Base-by-base conservation (phyloP, 441 rosid genomes). In the Euphorbia schlechtendalii region DNA sequence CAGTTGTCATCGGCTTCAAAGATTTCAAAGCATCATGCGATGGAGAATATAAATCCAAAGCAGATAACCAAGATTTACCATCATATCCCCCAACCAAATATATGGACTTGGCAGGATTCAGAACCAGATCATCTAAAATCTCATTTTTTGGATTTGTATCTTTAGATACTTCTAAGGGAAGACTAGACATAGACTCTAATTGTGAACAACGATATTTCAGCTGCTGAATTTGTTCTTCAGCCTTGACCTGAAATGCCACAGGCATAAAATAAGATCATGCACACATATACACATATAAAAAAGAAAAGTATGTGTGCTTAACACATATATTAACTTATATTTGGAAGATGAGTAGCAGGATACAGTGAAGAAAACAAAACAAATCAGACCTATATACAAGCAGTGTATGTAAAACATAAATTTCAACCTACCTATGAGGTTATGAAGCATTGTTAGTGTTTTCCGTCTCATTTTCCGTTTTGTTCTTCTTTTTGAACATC, bases 81-180 rank as follows among this genome's bases (percentile, higher is more conserved):
- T 86, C 81, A 63, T 83, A 74, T 67, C 99, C 96, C 15, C 99
- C 96, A 28, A 88, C 70, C 34, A 95, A 66, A 79, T 83, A 80
- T 71, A 95, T 83, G 54, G 86, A 77, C 71, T 86, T 87, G 1
- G 76, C 61, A 63, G 79, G 77, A 74, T 87, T 92, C 68, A 83
- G 63, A 70, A 71, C 77, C 69, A 69, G 62, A 71, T 81, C 82
- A 57, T 78, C 82, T 63, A 70, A 69, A 38, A 78, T 62, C 24
- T 73, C 73, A 45, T 40, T 68, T 51, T 48, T 22, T 17, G 52
- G 3, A 18, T 48, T 71, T 69, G 61, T 70, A 63, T 64, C 73
- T 56, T n/a, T n/a, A n/a, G n/a, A n/a, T n/a, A n/a, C n/a, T n/a
- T 67, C 46, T 49, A 32, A 53, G 17, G 85, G 69, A 67, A 74